Evolutionary conservation across 768 basidiomycete genomes (phyloP), one percentile per base, ranked within the genome.

Genomic region (Suillus subaureus): DNA sequence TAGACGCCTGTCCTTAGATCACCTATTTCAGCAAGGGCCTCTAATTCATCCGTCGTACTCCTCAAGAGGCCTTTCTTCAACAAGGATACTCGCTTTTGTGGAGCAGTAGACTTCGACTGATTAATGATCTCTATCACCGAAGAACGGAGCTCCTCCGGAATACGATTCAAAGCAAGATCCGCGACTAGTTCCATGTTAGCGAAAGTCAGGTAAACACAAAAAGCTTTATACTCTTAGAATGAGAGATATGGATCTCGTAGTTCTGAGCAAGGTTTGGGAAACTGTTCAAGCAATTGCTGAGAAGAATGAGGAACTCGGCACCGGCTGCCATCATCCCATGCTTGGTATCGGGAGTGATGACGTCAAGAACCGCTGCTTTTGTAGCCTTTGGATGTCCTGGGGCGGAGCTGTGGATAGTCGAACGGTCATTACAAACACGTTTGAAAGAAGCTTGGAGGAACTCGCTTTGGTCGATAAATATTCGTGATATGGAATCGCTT

Each of bases 401-500:
- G 33, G 88, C 84, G 26, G 83, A 74, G 64, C 91, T 92, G 69
- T 2, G 33, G 33, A 28, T 42, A 60, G 66, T 35, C 71, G 21
- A 60, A 28, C 18, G 3, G 43, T 64, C 23, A 67, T 61, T 42
- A 33, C 8, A 31, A 21, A 52, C 49, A 33, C 4, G 33, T 35
- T 15, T 2, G 54, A 64, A 73, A 55, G 71, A 49, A 49, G 62
- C 26, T 21, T 13, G 6, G 8, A n/a, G 63, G 3, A 26, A 76
- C 80, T 45, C 70, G 91, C 92, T 83, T 89, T 2, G 89, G 87
- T 40, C 85, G 80, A 74, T 87, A 94, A 15, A 89, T 86, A 67
- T 92, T 87, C 42, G 87, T 83, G 61, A 94, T 86, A 75, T 93
- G 89, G 75, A 88, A 95, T 12, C 94, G 85, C 74, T 96, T 96